Percentiles rank a stretch among this genome's conserved stretches.
Conservation (phyloP, 2,329 filamentous ascomycete species). For the Aspergillus pseudotamarii region DNA sequence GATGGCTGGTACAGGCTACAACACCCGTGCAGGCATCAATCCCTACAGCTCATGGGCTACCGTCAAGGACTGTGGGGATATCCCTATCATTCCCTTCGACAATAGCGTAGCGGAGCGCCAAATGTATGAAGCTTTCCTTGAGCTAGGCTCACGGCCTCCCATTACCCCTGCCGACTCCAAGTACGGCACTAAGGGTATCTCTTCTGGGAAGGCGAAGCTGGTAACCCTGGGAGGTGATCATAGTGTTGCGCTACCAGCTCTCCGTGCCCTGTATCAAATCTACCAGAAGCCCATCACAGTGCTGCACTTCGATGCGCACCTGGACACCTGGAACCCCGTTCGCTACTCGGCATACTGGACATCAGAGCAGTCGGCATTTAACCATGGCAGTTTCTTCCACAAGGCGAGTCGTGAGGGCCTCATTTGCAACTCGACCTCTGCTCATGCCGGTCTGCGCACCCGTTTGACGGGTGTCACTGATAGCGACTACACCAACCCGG, state of each 20-base stretch:
- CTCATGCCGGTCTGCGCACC: slow-evolving; percentile 82
- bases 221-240: slow-evolving; percentile 76
- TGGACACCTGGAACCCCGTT: slow-evolving; percentile 82
- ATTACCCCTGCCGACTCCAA: slow-evolving; percentile 30
- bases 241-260: slow-evolving; percentile 68
- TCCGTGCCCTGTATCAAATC: slow-evolving; percentile 65
- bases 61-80: slow-evolving; percentile 87
- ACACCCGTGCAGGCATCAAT: slow-evolving; percentile 79
- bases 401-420: slow-evolving; percentile 79
- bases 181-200: slow-evolving; percentile 34
- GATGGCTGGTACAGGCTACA: slow-evolving; percentile 78
- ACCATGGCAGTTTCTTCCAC: slow-evolving; percentile 92
- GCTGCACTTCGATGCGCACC: slow-evolving; percentile 75
- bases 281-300: slow-evolving; percentile 68
- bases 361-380: slow-evolving; percentile 73
- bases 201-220: slow-evolving; percentile 53
- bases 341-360: slow-evolving; percentile 78
- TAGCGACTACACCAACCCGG: slow-evolving; percentile 68
- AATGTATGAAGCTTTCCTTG: slow-evolving; percentile 78
- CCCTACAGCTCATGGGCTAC: slow-evolving; percentile 78
- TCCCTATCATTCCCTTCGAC: slow-evolving; percentile 84
- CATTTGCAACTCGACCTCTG: slow-evolving; percentile 71
- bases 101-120: slow-evolving; percentile 79
- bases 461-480: slow-evolving; percentile 68
- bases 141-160: slow-evolving; percentile 60